phyloP scores from a whole-genome alignment of 805 yeast genomes.

The Yarrowia sp. region DNA sequence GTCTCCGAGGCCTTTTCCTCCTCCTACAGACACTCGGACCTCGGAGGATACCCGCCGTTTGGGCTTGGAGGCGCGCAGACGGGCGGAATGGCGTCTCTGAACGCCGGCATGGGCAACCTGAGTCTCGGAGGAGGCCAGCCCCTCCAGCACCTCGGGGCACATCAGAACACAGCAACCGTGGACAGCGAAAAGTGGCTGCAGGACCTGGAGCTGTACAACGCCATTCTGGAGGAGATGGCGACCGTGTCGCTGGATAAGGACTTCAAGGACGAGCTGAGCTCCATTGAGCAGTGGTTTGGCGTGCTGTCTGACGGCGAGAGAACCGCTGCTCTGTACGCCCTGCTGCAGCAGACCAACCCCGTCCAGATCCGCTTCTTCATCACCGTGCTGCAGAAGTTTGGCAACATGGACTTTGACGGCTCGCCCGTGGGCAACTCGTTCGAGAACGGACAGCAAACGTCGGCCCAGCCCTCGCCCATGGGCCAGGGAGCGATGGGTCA shows the following conservation, averaged over 20 bases:
- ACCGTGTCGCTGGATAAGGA: slow-evolving; percentile 36
- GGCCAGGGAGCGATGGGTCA: slow-evolving; percentile 25
- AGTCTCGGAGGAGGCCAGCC: slow-evolving; percentile 9
- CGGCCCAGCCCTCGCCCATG: slow-evolving; percentile 19
- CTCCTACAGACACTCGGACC: slow-evolving; percentile 23
- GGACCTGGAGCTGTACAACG: slow-evolving; percentile 38
- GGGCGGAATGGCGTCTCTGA: slow-evolving; percentile 8
- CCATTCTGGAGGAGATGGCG: slow-evolving; percentile 38
- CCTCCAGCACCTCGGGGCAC: too few species aligned
- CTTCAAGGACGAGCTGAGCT: slow-evolving; percentile 40
- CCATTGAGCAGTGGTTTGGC: slow-evolving; percentile 45
- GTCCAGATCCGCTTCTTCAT: slow-evolving; percentile 39
- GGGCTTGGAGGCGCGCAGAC: background rate
- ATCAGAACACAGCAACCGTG: background rate
- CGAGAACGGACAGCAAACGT: slow-evolving; percentile 2
- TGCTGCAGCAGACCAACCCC: slow-evolving; percentile 40
- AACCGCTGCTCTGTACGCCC: slow-evolving; percentile 41
- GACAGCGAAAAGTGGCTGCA: slow-evolving; percentile 35
- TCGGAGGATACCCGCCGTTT: slow-evolving; percentile 21
- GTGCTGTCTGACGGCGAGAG: slow-evolving; percentile 42
- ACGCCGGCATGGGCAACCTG: slow-evolving; percentile 16
- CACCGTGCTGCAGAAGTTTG: slow-evolving; percentile 38
- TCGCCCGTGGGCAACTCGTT: background rate
- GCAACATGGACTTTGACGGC: slow-evolving; percentile 31
- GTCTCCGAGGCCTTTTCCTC: slow-evolving; percentile 23